Conservation (phyloP, 2,329 filamentous ascomycete species). For the Fusarium sp. region DNA sequence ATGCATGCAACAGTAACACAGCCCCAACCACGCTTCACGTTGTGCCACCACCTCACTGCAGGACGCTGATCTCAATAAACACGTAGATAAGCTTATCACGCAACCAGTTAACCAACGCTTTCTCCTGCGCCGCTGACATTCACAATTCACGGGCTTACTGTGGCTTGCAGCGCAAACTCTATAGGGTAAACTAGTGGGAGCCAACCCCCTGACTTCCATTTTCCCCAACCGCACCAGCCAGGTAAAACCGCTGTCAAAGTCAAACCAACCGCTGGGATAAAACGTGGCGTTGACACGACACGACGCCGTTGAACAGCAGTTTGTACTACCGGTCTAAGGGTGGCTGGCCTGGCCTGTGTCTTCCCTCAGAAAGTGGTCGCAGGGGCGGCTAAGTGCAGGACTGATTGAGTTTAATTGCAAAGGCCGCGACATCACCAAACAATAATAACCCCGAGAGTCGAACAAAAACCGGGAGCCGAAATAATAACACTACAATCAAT, state of each 20-base stretch:
- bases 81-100: neutral
- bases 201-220: neutral
- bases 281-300: neutral
- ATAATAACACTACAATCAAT: neutral
- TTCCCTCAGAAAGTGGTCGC: no score
- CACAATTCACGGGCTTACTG: neutral
- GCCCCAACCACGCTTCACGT: neutral
- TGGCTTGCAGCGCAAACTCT: neutral
- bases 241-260: neutral
- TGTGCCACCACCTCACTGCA: neutral
- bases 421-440: neutral
- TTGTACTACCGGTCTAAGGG: neutral
- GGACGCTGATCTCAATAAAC: neutral
- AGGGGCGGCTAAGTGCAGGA: neutral
- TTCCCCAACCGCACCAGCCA: neutral
- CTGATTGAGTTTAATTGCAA: neutral
- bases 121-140: neutral
- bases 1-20: neutral
- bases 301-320: neutral
- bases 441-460: neutral
- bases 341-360: neutral
- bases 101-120: neutral
- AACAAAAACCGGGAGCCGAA: conserved; percentile 3
- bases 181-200: neutral
- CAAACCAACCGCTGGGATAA: neutral